Conservation (phyloP, 1,284 basidiomycete genomes). For the Takashimella tepidaria region DNA sequence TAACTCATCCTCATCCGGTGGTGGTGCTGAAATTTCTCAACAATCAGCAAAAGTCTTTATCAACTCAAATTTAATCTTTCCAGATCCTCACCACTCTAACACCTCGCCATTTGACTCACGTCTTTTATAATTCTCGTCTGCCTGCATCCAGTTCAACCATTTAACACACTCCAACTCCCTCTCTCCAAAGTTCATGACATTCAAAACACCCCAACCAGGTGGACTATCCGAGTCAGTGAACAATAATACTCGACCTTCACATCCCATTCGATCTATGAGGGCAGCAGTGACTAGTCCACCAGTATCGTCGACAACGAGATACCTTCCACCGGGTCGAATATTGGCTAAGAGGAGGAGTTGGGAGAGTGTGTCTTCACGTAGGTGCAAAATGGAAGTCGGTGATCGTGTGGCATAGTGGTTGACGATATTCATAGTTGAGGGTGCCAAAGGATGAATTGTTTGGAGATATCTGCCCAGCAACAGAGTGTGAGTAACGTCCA, state of each 20-base stretch:
- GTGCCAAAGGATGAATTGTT: conserved; percentile 80
- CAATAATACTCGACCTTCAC: conserved; percentile 72
- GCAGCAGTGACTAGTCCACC: conserved; percentile 84
- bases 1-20: conserved; percentile 35
- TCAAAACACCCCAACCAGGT: conserved; percentile 80
- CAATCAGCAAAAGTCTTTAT: no score
- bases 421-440: conserved; percentile 80
- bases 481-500: no score
- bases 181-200: conserved; percentile 78
- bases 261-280: conserved; percentile 79
- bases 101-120: conserved; percentile 37
- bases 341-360: conserved; percentile 82
- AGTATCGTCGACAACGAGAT: conserved; percentile 87
- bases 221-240: conserved; percentile 90
- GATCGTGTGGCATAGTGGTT: conserved; percentile 69
- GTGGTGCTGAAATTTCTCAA: conserved; percentile 23
- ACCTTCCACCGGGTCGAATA: conserved; percentile 76
- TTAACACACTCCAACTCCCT: conserved; percentile 58
- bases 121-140: conserved; percentile 59
- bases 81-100: no score
- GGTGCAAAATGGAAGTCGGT: conserved; percentile 71
- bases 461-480: conserved; percentile 68
- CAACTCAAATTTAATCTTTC: no score
- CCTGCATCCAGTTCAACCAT: conserved; percentile 87
- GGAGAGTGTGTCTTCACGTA: conserved; percentile 81